Base-by-base conservation (phyloP, 768 basidiomycete species). In the Neoboletus brunneissimus region DNA sequence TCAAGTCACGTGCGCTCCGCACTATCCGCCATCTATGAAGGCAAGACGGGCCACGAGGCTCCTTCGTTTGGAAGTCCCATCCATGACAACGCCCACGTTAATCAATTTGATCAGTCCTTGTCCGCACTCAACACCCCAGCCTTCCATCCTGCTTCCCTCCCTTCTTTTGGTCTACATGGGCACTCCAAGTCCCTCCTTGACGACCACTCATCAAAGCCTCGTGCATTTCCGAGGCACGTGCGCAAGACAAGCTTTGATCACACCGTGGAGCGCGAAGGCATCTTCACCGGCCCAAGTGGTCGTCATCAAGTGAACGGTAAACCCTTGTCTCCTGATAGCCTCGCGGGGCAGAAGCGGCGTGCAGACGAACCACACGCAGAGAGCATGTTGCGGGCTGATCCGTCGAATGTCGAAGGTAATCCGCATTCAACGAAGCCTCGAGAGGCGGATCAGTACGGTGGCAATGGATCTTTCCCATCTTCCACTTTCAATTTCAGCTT, bases 201-300 rank as follows among this genome's bases (percentile, higher is more conserved):
- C 58, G 59, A 71, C 62, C 62, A 66, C 25, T 64, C 74, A 56
- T 64, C 71, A 49, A 74, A 74, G 58, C 66, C 78, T 61, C 84
- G 80, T 59, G 73, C 79, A 31, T 91, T 94, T 68, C 91, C 94
- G 51, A 83, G 88, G 57, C 88, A 89, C 72, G 91, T 93, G 56
- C 84, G 94, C 58, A 97, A 97, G 78, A 92, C 94, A 45, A 94
- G 91, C 72, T 96, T 94, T 70, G 94, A 97, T 72, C 94, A 94
- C 73, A 94, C 94, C 4, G 87, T 95, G 40, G 80, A 82, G 37
- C 83, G 81, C 60, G 85, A 87, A 58, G 83, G 80, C 37, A 79
- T 86, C 53, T 75, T 84, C 56, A 66, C 76, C 31, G 82, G 81
- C 41, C 72, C 83, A 48, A 80, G 80, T 62, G 87, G 87, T 54